Conservation (phyloP, 257 asterid species). For the Solanum tarijense region DNA sequence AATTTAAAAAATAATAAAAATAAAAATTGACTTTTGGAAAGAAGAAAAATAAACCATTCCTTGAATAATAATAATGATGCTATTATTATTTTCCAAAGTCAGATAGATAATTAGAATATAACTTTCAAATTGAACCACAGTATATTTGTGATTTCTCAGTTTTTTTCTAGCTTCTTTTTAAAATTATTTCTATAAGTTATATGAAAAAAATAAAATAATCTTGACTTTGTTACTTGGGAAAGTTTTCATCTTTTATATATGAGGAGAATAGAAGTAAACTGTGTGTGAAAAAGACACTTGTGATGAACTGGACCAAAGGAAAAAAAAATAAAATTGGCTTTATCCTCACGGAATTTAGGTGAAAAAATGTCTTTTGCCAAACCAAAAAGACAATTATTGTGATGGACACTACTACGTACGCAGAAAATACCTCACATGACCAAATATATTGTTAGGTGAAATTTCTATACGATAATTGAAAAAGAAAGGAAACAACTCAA, state of each 20-base stretch:
- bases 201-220: not conserved
- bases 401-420: not conserved
- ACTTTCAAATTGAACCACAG: not conserved
- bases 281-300: not conserved
- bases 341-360: not conserved
- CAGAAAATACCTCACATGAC: not conserved
- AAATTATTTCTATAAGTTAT: not conserved
- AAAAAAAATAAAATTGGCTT: not conserved
- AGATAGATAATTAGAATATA: not conserved
- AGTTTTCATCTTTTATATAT: not conserved
- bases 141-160: not conserved
- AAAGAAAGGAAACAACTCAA: not conserved
- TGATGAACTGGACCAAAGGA: not conserved
- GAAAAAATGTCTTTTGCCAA: not conserved
- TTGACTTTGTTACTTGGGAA: not conserved
- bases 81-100: not conserved
- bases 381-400: slow-evolving; percentile 9
- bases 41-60: not conserved
- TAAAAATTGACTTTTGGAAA: not conserved
- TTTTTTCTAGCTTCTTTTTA: not conserved
- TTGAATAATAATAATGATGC: not conserved
- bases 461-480: not conserved
- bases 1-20: too few relatives aligned
- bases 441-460: not conserved
- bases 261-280: not conserved